Base-by-base conservation (phyloP, 23 red algal species). In the Gracilaria caudata region DNA sequence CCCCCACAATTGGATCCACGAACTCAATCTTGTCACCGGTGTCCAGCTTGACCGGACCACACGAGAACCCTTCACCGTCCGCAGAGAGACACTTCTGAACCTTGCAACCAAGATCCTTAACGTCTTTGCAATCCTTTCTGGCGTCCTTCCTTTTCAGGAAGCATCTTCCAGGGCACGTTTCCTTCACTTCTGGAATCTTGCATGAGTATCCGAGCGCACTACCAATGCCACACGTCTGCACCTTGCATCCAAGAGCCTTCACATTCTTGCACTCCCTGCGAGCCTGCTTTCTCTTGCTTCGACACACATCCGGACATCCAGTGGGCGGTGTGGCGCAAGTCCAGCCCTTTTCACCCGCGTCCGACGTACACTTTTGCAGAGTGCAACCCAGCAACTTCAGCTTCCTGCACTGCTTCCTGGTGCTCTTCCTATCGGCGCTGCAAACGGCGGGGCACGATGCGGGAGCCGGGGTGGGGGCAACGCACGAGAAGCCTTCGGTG, bases 241-340 rank as follows among this genome's bases (percentile, higher is more conserved):
- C 66, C 26, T 73, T 73, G 26, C 66, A 73, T 35, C 66, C 66
- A 35, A 73, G 41, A 33, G 35, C 66, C 28, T 73, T 73, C 19
- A 73, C 66, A 32, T 73, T 73, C 66, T 73, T 73, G 66, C 66
- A 73, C 8, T 40, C 41, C 28, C 66, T 73, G n/a, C 66, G 35
- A 28, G 26, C 66, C 7, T 73, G 34, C 32, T 33, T 73, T 41
- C 41, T 73, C 7, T 33, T 73, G 66, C 28, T 73, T 33, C 35
- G 20, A 41, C 66, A 73, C 21, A 73, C 66, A 35, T 73, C 26
- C 19, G 66, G 66, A 41, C 70, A 75, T 39, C 28, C 23, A 25
- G 70, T 29, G 21, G 46, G 33, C n/a, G 70, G 70, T 12, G 11
- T 40, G 13, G 30, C 70, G 41, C 70, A 75, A 29, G n/a, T 75